These are phyloP conservation scores for Obelidium mucronatum DNA, from an alignment of 192 early-diverging fungal species.

Conservation along the genomic window DNA sequence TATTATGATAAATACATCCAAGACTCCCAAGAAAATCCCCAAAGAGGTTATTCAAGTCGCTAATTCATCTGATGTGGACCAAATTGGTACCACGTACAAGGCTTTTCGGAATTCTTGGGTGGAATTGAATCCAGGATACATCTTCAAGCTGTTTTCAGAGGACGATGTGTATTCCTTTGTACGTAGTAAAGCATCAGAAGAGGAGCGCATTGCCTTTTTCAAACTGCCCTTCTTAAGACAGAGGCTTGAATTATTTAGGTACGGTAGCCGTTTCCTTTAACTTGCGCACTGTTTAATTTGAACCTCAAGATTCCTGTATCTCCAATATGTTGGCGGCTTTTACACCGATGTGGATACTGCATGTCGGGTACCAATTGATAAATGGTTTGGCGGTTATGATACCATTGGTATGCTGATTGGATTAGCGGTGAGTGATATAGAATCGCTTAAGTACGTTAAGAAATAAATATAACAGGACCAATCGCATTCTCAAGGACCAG, in stretches of 20 bases:
- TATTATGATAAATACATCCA: background rate
- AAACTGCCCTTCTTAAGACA: conserved; percentile 26
- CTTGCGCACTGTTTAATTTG: background rate
- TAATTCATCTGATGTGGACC: background rate
- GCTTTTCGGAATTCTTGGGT: conserved; percentile 5
- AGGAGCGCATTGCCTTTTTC: conserved; percentile 13
- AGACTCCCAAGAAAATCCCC: background rate
- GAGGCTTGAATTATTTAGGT: conserved; percentile 26
- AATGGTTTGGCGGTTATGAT: conserved; percentile 19
- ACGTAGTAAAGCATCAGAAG: background rate
- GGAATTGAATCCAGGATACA: conserved; percentile 17
- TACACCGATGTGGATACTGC: conserved; percentile 48
- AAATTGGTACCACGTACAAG: background rate
- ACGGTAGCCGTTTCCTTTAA: background rate
- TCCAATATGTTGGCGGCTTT: conserved; percentile 38
- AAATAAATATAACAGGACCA: conserved; percentile 17
- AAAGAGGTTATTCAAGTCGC: conserved; percentile 8
- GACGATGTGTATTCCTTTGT: conserved; percentile 35
- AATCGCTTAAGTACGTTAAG: background rate
- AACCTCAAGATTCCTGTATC: conserved; percentile 26
- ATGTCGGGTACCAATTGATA: conserved; percentile 26
- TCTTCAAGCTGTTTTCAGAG: background rate
- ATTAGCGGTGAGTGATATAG: conserved; percentile 10
- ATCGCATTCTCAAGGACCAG: conserved; percentile 24
- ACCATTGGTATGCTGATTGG: conserved; percentile 14